Evolutionary conservation across 257 asterid species (phyloP).

Genomic region (Jasminum sambac): DNA sequence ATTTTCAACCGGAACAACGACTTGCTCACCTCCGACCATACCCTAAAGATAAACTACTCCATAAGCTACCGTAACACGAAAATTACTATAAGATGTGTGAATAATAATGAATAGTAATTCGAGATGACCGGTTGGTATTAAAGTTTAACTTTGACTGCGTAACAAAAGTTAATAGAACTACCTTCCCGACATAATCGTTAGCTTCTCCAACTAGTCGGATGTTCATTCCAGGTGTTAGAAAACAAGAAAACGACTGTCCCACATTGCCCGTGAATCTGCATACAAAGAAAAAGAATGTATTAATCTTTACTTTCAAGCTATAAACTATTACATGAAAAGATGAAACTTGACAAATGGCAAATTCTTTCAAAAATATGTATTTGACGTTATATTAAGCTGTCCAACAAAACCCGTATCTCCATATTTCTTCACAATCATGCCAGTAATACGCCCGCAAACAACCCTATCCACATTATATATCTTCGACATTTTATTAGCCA

Average conservation of each 20-base stretch:
- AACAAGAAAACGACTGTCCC: slow-evolving; percentile 95
- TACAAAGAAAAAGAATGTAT: slow-evolving; percentile 12
- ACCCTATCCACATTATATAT: slow-evolving; percentile 97
- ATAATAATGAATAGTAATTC: too few species aligned
- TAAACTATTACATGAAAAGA: slow-evolving; percentile 7
- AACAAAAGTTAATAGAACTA: slow-evolving; percentile 12
- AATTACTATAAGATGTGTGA: background rate
- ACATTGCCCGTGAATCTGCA: slow-evolving; percentile 92
- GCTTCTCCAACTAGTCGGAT: slow-evolving; percentile 92
- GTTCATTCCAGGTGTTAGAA: slow-evolving; percentile 97
- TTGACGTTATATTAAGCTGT: slow-evolving; percentile 80
- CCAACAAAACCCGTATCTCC: slow-evolving; percentile 98
- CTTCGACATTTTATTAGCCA: slow-evolving; percentile 61
- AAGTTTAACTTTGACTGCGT: too few species aligned
- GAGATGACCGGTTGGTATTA: too few species aligned
- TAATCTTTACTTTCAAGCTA: slow-evolving; percentile 10
- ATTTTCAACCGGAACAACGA: slow-evolving; percentile 71
- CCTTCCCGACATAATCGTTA: slow-evolving; percentile 98
- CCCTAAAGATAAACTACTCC: slow-evolving; percentile 50
- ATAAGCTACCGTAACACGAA: slow-evolving; percentile 21
- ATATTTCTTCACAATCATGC: slow-evolving; percentile 87
- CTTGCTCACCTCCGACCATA: slow-evolving; percentile 97
- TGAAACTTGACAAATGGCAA: background rate
- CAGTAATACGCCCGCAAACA: slow-evolving; percentile 97
- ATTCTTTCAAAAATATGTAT: slow-evolving; percentile 4